These are phyloP conservation scores for Evansstolkia leycettana DNA, from an alignment of 495 filamentous ascomycete species.

Conservation along the genomic window DNA sequence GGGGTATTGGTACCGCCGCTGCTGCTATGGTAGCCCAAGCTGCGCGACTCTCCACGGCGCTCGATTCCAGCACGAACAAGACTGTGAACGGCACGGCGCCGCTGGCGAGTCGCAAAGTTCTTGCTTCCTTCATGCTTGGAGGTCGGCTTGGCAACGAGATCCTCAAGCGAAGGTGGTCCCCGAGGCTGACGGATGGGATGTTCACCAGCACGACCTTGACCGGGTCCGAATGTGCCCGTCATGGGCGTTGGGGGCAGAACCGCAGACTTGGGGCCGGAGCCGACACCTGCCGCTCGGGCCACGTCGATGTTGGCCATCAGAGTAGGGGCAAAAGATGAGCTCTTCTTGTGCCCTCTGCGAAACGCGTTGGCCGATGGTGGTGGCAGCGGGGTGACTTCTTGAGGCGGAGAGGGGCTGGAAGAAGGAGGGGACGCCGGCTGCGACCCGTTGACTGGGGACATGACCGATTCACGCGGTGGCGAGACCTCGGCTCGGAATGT, in stretches of 20 bases:
- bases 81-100: conserved; percentile 81
- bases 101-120: conserved; percentile 92
- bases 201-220: conserved; percentile 84
- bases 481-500: conserved; percentile 67
- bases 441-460: conserved; percentile 31
- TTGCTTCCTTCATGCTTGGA: conserved; percentile 94
- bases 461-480: conserved; percentile 51
- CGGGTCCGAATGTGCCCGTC: conserved; percentile 84
- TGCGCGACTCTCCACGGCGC: conserved; percentile 57
- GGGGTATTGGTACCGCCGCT: conserved; percentile 74
- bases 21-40: conserved; percentile 44
- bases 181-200: conserved; percentile 90
- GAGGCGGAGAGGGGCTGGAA: conserved; percentile 46
- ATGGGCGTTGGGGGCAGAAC: conserved; percentile 69
- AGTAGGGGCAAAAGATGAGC: conserved; percentile 63
- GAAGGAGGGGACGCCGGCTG: conserved; percentile 53
- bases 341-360: conserved; percentile 86
- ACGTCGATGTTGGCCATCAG: conserved; percentile 40
- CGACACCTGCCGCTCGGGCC: not conserved
- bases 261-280: conserved; percentile 61
- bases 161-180: conserved; percentile 83
- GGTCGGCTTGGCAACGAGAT: conserved; percentile 81
- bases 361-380: conserved; percentile 76
- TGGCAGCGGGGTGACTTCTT: conserved; percentile 58
- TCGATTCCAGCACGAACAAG: conserved; percentile 83